Percentiles rank a stretch among this genome's conserved stretches.
Evolutionary conservation across 345 rosid species (phyloP).

Genomic region (Eucalyptus fibrosa): DNA sequence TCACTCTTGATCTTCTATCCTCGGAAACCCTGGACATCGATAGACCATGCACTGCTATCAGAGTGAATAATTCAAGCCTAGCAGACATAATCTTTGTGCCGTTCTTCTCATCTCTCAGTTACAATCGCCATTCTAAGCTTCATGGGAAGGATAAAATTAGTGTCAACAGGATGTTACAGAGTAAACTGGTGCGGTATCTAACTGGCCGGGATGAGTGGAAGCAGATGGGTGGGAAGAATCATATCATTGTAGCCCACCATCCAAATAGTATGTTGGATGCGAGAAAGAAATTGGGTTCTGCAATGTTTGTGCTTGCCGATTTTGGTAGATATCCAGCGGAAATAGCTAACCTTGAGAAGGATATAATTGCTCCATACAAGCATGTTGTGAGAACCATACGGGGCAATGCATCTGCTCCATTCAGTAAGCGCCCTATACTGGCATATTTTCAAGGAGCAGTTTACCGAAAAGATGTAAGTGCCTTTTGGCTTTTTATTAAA

Average conservation of each 20-base stretch:
- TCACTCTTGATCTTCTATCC: conserved; percentile 77
- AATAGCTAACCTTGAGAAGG: conserved; percentile 66
- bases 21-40: conserved; percentile 25
- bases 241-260: conserved; percentile 70
- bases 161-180: conserved; percentile 54
- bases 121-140: conserved; percentile 58
- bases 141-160: conserved; percentile 38
- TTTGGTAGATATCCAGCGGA: conserved; percentile 72
- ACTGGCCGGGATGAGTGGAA: conserved; percentile 46
- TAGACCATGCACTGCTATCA: conserved; percentile 41
- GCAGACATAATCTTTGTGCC: conserved; percentile 81
- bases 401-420: conserved; percentile 39
- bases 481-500: neutral
- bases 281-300: conserved; percentile 50
- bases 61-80: conserved; percentile 48
- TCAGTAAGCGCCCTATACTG: conserved; percentile 52
- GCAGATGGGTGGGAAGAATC: conserved; percentile 45
- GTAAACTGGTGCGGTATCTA: conserved; percentile 40
- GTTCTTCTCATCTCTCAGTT: conserved; percentile 76
- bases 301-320: conserved; percentile 91
- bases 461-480: conserved; percentile 81
- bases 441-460: conserved; percentile 87
- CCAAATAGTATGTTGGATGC: conserved; percentile 71
- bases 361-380: conserved; percentile 75
- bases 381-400: conserved; percentile 63